Percentiles rank a stretch among this genome's conserved stretches.
Conservation (phyloP, 2,329 filamentous ascomycete genomes). For the Nectriaceae sp. region DNA sequence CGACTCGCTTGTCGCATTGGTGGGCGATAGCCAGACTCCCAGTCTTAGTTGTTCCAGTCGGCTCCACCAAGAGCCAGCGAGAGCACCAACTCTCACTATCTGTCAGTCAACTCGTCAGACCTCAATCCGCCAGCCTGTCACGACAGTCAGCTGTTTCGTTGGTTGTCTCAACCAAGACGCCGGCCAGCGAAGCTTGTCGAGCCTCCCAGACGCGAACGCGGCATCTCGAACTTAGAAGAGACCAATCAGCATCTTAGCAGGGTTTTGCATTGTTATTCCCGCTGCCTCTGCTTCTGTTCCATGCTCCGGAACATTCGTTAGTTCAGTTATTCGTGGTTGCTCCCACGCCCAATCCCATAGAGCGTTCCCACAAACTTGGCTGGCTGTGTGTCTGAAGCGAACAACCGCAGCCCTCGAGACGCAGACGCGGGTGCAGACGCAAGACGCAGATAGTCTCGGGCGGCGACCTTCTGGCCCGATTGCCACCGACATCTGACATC, state of each 20-base stretch:
- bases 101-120: not conserved
- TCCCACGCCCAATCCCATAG: constrained; percentile 14
- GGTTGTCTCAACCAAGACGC: not conserved
- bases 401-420: not conserved
- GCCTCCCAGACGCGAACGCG: not conserved
- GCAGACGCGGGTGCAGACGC: not conserved
- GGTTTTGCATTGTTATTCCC: not conserved
- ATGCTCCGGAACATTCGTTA: no score
- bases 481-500: no score
- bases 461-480: not conserved
- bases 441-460: not conserved
- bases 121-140: not conserved
- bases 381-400: not conserved
- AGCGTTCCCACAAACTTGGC: not conserved
- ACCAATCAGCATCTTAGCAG: not conserved
- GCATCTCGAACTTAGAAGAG: not conserved
- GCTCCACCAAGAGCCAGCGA: not conserved
- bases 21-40: not conserved
- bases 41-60: not conserved
- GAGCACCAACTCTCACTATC: not conserved
- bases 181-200: not conserved
- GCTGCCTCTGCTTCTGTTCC: constrained; percentile 4
- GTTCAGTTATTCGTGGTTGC: constrained; percentile 12
- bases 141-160: not conserved
- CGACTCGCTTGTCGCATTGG: not conserved